phyloP scores from a whole-genome alignment of 2,329 filamentous ascomycete species.

The Diplodia seriata region DNA sequence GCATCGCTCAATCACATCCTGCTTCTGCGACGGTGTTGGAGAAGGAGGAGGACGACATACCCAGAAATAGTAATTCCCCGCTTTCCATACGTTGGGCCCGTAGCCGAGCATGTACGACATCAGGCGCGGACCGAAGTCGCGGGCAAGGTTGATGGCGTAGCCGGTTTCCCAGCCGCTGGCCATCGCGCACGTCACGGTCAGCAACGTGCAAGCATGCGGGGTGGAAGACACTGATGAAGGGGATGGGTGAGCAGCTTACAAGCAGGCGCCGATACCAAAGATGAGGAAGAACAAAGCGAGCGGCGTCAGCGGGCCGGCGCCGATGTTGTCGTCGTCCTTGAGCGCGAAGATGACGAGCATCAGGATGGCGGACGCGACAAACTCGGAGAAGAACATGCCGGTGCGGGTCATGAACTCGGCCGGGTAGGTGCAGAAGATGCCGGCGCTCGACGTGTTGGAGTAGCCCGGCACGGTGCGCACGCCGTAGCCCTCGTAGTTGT shows the following conservation, averaged over 20 bases:
- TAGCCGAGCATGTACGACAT: conserved; percentile 73
- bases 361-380: conserved; percentile 69
- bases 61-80: conserved; percentile 73
- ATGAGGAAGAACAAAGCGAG: conserved; percentile 70
- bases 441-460: conserved; percentile 63
- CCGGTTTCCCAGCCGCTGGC: conserved; percentile 67
- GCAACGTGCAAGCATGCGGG: background rate
- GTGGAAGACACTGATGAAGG: background rate
- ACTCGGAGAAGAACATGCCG: conserved; percentile 74
- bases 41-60: conserved; percentile 19
- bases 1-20: background rate
- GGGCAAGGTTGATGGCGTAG: conserved; percentile 68
- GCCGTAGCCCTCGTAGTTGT: conserved; percentile 61
- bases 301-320: conserved; percentile 54
- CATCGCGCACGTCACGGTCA: background rate
- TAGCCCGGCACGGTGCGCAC: conserved; percentile 47
- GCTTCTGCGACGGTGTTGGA: conserved; percentile 12
- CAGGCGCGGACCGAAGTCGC: conserved; percentile 74
- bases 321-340: conserved; percentile 58
- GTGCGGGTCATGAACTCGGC: conserved; percentile 67
- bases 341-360: conserved; percentile 75
- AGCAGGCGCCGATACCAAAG: conserved; percentile 72
- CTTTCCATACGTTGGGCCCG: conserved; percentile 66
- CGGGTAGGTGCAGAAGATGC: conserved; percentile 74
- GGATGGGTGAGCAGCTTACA: conserved; percentile 39